Evolutionary conservation across 345 rosid genomes (phyloP), one percentile per base, ranked within the genome.

Genomic region (Melaleuca alternifolia): DNA sequence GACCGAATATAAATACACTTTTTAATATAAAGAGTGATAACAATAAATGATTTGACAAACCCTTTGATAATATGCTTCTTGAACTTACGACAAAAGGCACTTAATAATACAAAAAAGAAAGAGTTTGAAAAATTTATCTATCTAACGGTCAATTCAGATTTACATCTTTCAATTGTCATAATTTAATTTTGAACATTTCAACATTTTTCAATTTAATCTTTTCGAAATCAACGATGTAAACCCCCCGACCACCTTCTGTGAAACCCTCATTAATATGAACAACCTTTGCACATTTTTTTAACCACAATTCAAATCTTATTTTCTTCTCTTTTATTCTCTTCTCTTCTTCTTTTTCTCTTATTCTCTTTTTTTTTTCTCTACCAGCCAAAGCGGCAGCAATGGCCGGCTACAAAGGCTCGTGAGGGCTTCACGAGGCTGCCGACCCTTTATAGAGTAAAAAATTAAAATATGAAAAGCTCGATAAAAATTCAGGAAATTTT

Each of bases 201-300:
- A n/a, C n/a, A n/a, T n/a, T n/a, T n/a, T n/a, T n/a, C n/a, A n/a
- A n/a, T n/a, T n/a, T n/a, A n/a, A n/a, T n/a, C n/a, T n/a, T n/a
- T n/a, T n/a, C n/a, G n/a, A n/a, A n/a, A n/a, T n/a, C n/a, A n/a
- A n/a, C n/a, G n/a, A n/a, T n/a, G n/a, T n/a, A n/a, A n/a, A n/a
- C n/a, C n/a, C n/a, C n/a, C n/a, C n/a, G n/a, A n/a, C n/a, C n/a
- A n/a, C n/a, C n/a, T n/a, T n/a, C n/a, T n/a, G n/a, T n/a, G n/a
- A n/a, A n/a, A n/a, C n/a, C n/a, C n/a, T n/a, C 0, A 6, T 3
- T 62, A 0, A 62, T 1, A 0, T 62, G 3, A 1, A 65, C 3
- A 16, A 28, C 14, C 16, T 61, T 61, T 61, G 3, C 20, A 62
- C 28, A 14, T 30, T 71, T 71, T n/a, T 30, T 21, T 1, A 30